Evolutionary conservation across 345 rosid genomes (phyloP).

Genomic region (Eucalyptus curtisii): DNA sequence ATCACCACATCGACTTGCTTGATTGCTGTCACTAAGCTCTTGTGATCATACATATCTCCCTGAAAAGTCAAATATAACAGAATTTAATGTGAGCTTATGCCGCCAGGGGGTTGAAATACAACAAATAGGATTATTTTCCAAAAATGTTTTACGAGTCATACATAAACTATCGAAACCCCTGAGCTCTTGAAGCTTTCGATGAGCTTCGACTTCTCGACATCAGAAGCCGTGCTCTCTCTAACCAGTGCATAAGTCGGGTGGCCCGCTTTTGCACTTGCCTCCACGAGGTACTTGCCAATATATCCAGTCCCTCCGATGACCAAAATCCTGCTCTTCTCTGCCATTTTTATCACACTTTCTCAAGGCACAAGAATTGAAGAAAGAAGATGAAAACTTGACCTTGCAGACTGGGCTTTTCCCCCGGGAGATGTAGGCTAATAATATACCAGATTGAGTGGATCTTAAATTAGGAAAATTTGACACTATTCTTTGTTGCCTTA

Average conservation of each 20-base stretch:
- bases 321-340: not conserved
- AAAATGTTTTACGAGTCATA: not conserved
- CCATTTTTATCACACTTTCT: not conserved
- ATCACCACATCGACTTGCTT: constrained; percentile 24
- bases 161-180: constrained; percentile 7
- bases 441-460: not conserved
- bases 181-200: constrained; percentile 10
- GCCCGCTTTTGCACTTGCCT: not conserved
- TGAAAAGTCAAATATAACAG: not conserved
- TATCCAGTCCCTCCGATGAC: not conserved
- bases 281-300: not conserved
- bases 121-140: not conserved
- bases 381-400: not conserved
- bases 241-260: constrained; percentile 19
- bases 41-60: constrained; percentile 19
- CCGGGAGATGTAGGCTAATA: not conserved
- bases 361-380: not conserved
- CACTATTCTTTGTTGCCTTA: not conserved
- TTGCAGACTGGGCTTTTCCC: not conserved
- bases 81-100: not conserved
- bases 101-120: not conserved
- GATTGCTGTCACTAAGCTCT: constrained; percentile 14
- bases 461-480: not conserved
- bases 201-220: constrained; percentile 15
- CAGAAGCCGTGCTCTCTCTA: constrained; percentile 16